phyloP scores from a whole-genome alignment of 2,329 filamentous ascomycete species.

The Huntiella bhutanensis region DNA sequence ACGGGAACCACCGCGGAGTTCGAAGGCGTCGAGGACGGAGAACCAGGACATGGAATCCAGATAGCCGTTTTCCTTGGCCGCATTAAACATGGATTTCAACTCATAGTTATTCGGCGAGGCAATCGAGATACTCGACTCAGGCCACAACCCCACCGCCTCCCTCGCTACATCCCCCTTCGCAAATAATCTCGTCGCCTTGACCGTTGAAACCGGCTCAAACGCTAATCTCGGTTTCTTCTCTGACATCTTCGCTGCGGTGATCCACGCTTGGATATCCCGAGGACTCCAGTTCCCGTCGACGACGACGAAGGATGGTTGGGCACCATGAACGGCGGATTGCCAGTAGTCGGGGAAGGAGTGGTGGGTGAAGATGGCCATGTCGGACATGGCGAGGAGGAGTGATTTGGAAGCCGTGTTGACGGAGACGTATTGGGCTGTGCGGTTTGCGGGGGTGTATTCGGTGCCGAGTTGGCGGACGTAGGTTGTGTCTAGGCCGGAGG shows the following conservation, averaged over 20 bases:
- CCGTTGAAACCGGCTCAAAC: slow-evolving; percentile 76
- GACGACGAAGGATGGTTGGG: slow-evolving; percentile 56
- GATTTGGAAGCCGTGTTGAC: slow-evolving; percentile 72
- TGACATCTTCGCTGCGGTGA: slow-evolving; percentile 33
- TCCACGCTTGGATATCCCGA: slow-evolving; percentile 46
- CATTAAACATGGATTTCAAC: slow-evolving; percentile 56
- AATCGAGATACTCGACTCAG: slow-evolving; percentile 45
- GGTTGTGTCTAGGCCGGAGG: slow-evolving; percentile 42
- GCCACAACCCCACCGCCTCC: slow-evolving; percentile 32
- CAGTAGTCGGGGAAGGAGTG: slow-evolving; percentile 36
- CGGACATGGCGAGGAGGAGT: slow-evolving; percentile 82
- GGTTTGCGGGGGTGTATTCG: slow-evolving; percentile 29
- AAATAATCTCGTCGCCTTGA: slow-evolving; percentile 59
- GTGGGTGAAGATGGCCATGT: slow-evolving; percentile 68
- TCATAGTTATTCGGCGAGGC: slow-evolving; percentile 72
- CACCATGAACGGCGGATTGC: slow-evolving; percentile 35
- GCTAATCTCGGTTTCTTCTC: slow-evolving; percentile 40
- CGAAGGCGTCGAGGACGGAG: slow-evolving; percentile 56
- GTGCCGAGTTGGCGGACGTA: slow-evolving; percentile 40
- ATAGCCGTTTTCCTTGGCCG: slow-evolving; percentile 46
- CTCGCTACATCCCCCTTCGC: slow-evolving; percentile 15
- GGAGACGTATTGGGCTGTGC: slow-evolving; percentile 82
- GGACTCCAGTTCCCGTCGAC: slow-evolving; percentile 76
- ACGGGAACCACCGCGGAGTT: slow-evolving; percentile 52
- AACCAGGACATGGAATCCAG: slow-evolving; percentile 63